Conservation (phyloP, 257 asterid genomes). For the Jaltomata sinuosa region DNA sequence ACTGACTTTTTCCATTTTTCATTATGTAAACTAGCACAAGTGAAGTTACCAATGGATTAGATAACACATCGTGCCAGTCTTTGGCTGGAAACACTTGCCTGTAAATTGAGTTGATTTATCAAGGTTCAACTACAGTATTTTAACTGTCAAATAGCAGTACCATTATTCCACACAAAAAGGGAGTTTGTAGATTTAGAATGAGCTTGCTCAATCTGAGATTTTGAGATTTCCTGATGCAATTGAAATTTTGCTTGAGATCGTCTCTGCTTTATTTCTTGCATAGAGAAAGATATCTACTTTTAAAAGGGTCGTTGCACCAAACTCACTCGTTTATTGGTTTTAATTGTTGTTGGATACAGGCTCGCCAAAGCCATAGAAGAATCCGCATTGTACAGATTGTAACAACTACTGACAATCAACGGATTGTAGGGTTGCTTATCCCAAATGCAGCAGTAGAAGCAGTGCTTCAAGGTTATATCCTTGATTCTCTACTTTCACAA, state of each 20-base stretch:
- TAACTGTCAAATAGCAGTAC: not conserved
- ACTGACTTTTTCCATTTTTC: not conserved
- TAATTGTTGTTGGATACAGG: constrained; percentile 27
- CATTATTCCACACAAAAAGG: not conserved
- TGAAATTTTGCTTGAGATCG: not conserved
- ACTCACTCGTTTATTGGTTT: not conserved
- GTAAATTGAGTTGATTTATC: not conserved
- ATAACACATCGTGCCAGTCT: not conserved
- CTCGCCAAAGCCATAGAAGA: constrained; percentile 73
- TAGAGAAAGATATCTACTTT: not conserved
- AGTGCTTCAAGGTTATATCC: constrained; percentile 71
- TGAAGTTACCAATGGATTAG: not conserved
- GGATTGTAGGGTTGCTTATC: constrained; percentile 81
- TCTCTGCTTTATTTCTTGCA: not conserved
- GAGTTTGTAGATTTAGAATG: not conserved
- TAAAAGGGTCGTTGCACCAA: not conserved
- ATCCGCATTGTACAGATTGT: constrained; percentile 80
- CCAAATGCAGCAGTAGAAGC: constrained; percentile 92
- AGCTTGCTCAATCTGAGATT: not conserved
- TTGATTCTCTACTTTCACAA: not conserved
- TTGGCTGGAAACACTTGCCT: not conserved
- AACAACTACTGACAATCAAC: constrained; percentile 74
- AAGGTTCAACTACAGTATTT: not conserved
- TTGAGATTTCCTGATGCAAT: not conserved
- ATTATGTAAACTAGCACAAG: not conserved